These are phyloP conservation scores for Seiridium unicorne DNA, from an alignment of 2,329 filamentous ascomycete genomes.

Conservation along the genomic window DNA sequence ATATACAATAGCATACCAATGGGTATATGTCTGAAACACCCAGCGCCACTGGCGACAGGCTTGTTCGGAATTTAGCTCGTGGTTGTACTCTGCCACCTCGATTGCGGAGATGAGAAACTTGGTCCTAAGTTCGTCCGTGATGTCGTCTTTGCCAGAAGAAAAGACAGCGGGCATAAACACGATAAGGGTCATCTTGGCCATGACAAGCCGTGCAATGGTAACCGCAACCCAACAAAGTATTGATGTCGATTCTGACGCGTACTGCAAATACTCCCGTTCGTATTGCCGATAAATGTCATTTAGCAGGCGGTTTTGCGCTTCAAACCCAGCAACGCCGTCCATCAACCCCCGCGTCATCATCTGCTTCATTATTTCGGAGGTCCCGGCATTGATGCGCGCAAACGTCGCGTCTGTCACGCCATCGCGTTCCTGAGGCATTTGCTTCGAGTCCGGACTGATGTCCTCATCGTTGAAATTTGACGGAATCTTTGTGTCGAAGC, in stretches of 20 bases:
- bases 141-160: slow-evolving; percentile 31
- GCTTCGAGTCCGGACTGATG: slow-evolving; percentile 43
- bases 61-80: slow-evolving; percentile 48
- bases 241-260: slow-evolving; percentile 47
- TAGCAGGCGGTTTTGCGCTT: slow-evolving; percentile 29
- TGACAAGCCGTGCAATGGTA: slow-evolving; percentile 46
- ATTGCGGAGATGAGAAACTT: slow-evolving; percentile 49
- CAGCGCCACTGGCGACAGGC: slow-evolving; percentile 53
- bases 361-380: slow-evolving; percentile 34
- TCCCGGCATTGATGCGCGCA: slow-evolving; percentile 40
- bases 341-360: too few species aligned
- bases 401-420: slow-evolving; percentile 54
- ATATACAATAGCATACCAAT: slow-evolving; percentile 59
- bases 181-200: slow-evolving; percentile 53
- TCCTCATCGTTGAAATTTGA: slow-evolving; percentile 58
- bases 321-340: too few species aligned
- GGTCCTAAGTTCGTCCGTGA: slow-evolving; percentile 36
- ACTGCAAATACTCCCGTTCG: slow-evolving; percentile 39
- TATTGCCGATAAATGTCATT: slow-evolving; percentile 29
- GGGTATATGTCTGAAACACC: slow-evolving; percentile 58
- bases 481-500: slow-evolving; percentile 53
- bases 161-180: slow-evolving; percentile 54
- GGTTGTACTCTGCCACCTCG: slow-evolving; percentile 55
- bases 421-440: slow-evolving; percentile 43
- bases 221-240: slow-evolving; percentile 52